These are phyloP conservation scores for Chenopodium quinoa DNA, from an alignment of 148 eudicot genomes.

Conservation along the genomic window DNA sequence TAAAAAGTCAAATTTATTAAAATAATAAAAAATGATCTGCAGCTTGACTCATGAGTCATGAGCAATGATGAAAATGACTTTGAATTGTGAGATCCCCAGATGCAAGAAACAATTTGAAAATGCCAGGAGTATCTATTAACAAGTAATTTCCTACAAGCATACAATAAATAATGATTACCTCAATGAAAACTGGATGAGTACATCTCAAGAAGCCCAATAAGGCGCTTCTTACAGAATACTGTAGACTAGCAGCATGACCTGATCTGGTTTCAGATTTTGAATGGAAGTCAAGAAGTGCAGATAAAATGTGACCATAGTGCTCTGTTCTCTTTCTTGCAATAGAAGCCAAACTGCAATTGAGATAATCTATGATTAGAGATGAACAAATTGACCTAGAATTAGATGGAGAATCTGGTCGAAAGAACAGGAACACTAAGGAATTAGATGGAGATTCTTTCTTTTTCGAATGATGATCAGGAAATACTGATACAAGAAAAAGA, in stretches of 20 bases:
- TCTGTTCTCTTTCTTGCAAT: constrained; percentile 79
- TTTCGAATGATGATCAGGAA: not conserved
- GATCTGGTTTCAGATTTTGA: constrained; percentile 55
- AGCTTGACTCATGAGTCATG: no score
- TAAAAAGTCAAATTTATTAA: no score
- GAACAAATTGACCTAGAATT: constrained; percentile 7
- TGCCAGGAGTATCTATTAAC: not conserved
- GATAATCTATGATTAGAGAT: constrained; percentile 23
- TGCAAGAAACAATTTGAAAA: not conserved
- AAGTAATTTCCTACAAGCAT: not conserved
- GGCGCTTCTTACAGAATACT: constrained; percentile 84
- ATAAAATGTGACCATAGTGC: constrained; percentile 48
- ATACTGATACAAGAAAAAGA: not conserved
- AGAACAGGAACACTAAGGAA: not conserved
- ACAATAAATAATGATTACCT: constrained; percentile 44
- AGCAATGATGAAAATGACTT: not conserved
- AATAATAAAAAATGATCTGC: no score
- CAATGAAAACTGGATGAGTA: constrained; percentile 59
- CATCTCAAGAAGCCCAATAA: constrained; percentile 84
- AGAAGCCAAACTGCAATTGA: constrained; percentile 67
- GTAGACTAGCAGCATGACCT: constrained; percentile 73
- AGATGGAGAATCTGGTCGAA: not conserved
- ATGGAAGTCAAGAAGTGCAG: constrained; percentile 73
- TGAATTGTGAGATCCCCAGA: not conserved
- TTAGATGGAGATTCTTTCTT: not conserved